Evolutionary conservation across 139 green algal genomes (phyloP), one percentile per base, ranked within the genome.

Genomic region (Coelastrella sp.): DNA sequence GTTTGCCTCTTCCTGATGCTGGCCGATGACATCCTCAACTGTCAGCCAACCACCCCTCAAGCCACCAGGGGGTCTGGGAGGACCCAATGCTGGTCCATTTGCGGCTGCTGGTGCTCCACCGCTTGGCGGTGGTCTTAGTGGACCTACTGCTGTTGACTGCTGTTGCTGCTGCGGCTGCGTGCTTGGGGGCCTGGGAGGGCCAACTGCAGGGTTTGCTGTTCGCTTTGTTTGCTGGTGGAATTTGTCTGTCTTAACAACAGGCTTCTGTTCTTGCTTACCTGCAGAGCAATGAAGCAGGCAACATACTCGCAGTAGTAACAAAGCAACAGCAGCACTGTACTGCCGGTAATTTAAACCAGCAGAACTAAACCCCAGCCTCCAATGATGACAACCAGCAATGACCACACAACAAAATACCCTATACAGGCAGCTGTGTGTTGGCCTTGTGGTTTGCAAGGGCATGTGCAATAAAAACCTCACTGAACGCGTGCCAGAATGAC

Each of bases 191-290:
- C 66, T 60, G 6, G 78, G 86, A 14, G 82, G 73, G 7, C 80
- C 84, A 56, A 79, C 24, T 56, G 61, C 25, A 7, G 76, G 82
- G 25, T 35, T 87, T 76, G 65, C 68, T 70, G 78, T 58, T 58
- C 92, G 87, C 78, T 90, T 73, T 12, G 66, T 84, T 17, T 89
- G n/a, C 14, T 84, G 78, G 87, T 92, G 89, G 58, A 91, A 76
- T 20, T 49, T 82, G 14, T 84, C 81, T 25, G 91, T 58, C 57
- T 73, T 63, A 20, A 72, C 60, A 14, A 68, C 19, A 59, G 74
- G 74, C 25, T 80, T 57, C 79, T 60, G 78, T 58, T 90, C 87
- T 81, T 94, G 92, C 57, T 92, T 91, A 19, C 76, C 88, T 93
- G 78, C 74, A 60, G 25, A 70, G 35, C 35, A 49, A 49, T 49